phyloP scores from a whole-genome alignment of 139 green algal species.

The Raphidocelis subcapitata region DNA sequence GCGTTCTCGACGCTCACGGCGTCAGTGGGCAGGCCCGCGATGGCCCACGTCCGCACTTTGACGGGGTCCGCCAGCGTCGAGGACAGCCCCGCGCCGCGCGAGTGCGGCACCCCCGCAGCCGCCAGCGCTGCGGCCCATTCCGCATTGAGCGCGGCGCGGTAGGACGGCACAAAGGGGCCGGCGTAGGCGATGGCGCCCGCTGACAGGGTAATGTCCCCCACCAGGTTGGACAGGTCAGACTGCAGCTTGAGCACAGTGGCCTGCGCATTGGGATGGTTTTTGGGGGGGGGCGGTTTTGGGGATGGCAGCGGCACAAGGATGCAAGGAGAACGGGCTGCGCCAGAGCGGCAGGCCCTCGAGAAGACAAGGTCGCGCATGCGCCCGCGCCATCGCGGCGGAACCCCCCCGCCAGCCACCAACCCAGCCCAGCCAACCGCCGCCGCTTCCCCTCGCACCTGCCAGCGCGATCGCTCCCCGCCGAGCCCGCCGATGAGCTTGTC shows the following conservation, averaged over 20 bases:
- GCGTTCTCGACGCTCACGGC: constrained; percentile 77
- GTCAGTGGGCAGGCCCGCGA: constrained; percentile 72
- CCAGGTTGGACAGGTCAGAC: constrained; percentile 64
- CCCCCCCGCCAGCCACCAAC: no score
- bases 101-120: constrained; percentile 49
- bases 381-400: no score
- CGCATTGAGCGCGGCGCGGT: constrained; percentile 58
- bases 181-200: constrained; percentile 70
- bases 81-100: constrained; percentile 52
- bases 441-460: no score
- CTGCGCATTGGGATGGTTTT: constrained; percentile 5
- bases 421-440: no score
- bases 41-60: constrained; percentile 67
- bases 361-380: no score
- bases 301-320: not conserved
- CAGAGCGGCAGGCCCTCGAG: no score
- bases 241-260: constrained; percentile 65
- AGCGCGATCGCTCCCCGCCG: constrained; percentile 50
- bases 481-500: constrained; percentile 84
- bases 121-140: constrained; percentile 69
- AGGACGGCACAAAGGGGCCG: constrained; percentile 74
- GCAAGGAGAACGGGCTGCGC: not conserved
- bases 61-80: constrained; percentile 72
- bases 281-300: not conserved
- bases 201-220: constrained; percentile 71